Evolutionary conservation across 1,139 yeast species (phyloP).

Genomic region (Candida tropicalis): DNA sequence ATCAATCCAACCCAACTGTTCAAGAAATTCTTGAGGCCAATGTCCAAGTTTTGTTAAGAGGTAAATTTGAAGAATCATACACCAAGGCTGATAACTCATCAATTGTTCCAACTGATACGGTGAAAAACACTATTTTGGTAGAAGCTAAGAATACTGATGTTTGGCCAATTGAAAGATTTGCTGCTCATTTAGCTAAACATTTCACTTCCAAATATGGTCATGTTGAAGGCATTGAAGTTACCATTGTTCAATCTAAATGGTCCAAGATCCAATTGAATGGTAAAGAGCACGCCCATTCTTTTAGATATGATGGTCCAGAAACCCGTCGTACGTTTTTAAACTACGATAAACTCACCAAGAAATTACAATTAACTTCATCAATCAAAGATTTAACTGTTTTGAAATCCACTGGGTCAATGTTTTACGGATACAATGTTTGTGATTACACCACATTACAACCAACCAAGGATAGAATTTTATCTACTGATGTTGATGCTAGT

Average conservation of each 20-base stretch:
- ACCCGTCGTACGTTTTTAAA: constrained; percentile 62
- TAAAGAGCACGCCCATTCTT: constrained; percentile 77
- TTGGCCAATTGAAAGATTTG: constrained; percentile 91
- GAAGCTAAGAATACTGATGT: constrained; percentile 80
- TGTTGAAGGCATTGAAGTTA: constrained; percentile 69
- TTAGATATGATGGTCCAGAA: constrained; percentile 82
- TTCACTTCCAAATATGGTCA: constrained; percentile 75
- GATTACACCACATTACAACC: constrained; percentile 88
- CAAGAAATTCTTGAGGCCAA: constrained; percentile 88
- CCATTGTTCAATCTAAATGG: constrained; percentile 77
- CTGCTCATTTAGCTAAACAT: constrained; percentile 80
- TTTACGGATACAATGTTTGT: constrained; percentile 81
- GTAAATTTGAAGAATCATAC: constrained; percentile 76
- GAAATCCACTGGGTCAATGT: constrained; percentile 93
- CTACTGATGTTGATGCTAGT: constrained; percentile 80
- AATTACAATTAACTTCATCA: constrained; percentile 64
- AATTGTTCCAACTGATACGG: constrained; percentile 94
- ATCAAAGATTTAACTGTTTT: constrained; percentile 83
- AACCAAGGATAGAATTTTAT: constrained; percentile 78
- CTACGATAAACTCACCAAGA: constrained; percentile 49
- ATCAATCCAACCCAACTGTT: constrained; percentile 63
- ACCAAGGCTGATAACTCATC: constrained; percentile 85
- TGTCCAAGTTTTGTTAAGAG: constrained; percentile 72
- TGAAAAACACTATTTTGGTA: constrained; percentile 81
- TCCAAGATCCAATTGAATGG: constrained; percentile 67